phyloP scores from a whole-genome alignment of 2,329 filamentous ascomycete genomes.

The Penicillium sp. region DNA sequence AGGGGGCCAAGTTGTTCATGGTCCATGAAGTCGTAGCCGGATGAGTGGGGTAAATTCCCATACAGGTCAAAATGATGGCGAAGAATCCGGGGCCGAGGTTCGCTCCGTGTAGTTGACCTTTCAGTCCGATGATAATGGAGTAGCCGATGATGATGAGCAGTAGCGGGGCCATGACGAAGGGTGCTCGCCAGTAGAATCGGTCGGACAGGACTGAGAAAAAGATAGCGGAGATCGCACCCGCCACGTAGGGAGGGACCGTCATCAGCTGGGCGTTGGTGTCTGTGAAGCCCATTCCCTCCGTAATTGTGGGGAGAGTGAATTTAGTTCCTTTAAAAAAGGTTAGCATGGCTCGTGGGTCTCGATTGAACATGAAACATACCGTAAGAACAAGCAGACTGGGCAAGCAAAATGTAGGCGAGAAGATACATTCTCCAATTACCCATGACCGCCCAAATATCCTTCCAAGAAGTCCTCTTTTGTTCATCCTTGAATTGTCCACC shows the following conservation, averaged over 20 bases:
- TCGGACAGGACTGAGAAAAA: conserved; percentile 27
- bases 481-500: conserved; percentile 29
- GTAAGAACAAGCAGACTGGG: conserved; percentile 25
- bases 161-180: conserved; percentile 26
- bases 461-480: conserved; percentile 31
- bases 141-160: conserved; percentile 22
- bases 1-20: conserved; percentile 31
- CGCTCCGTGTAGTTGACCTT: conserved; percentile 22
- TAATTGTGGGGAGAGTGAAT: conserved; percentile 43
- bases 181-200: conserved; percentile 30
- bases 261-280: conserved; percentile 39
- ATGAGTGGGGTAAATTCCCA: conserved; percentile 32
- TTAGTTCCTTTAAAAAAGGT: conserved; percentile 38
- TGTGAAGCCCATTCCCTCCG: conserved; percentile 41
- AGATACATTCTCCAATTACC: conserved; percentile 45
- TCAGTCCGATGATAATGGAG: conserved; percentile 26
- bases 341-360: conserved; percentile 21
- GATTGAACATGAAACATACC: conserved; percentile 29
- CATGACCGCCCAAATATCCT: conserved; percentile 39
- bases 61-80: conserved; percentile 26
- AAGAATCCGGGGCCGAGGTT: conserved; percentile 28
- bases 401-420: conserved; percentile 34
- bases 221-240: conserved; percentile 30
- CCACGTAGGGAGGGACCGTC: conserved; percentile 31
- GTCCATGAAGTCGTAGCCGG: conserved; percentile 30